These are phyloP conservation scores for Bassia scoparia DNA, from an alignment of 148 eudicot genomes.

Conservation along the genomic window DNA sequence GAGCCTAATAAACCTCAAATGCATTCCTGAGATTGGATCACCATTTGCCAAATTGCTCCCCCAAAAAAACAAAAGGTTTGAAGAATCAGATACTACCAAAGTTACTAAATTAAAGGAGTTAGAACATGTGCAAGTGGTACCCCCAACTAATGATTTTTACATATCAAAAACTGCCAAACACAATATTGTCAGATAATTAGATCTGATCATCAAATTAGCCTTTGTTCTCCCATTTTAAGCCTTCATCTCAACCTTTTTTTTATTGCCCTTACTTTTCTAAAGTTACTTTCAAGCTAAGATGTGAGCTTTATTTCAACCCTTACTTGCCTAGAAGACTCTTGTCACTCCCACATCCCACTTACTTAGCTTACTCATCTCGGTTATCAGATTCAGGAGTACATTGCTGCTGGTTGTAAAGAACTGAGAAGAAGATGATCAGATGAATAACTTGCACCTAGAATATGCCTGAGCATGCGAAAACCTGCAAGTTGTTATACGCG, in stretches of 20 bases:
- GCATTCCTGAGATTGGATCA: too few species aligned
- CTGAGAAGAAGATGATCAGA: neutral
- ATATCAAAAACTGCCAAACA: neutral
- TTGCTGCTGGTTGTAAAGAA: conserved; percentile 4
- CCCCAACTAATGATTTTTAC: neutral
- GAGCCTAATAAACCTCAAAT: too few species aligned
- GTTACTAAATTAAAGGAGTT: neutral
- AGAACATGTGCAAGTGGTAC: conserved; percentile 11
- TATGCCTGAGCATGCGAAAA: neutral
- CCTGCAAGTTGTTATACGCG: too few species aligned
- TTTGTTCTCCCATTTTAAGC: conserved; percentile 1
- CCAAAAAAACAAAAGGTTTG: too few species aligned
- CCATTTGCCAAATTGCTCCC: too few species aligned
- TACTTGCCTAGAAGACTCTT: conserved; percentile 1
- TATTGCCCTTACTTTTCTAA: neutral
- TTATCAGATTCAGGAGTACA: neutral
- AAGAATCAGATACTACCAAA: neutral
- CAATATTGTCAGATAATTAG: neutral
- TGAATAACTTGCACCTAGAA: neutral
- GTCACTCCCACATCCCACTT: neutral
- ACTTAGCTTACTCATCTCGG: neutral
- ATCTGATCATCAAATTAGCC: neutral
- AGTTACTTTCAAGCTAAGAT: neutral
- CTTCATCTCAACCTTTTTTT: neutral
- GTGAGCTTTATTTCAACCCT: neutral